Conservation (phyloP, 208 protist genomes). For the Crithidia brevicula region DNA sequence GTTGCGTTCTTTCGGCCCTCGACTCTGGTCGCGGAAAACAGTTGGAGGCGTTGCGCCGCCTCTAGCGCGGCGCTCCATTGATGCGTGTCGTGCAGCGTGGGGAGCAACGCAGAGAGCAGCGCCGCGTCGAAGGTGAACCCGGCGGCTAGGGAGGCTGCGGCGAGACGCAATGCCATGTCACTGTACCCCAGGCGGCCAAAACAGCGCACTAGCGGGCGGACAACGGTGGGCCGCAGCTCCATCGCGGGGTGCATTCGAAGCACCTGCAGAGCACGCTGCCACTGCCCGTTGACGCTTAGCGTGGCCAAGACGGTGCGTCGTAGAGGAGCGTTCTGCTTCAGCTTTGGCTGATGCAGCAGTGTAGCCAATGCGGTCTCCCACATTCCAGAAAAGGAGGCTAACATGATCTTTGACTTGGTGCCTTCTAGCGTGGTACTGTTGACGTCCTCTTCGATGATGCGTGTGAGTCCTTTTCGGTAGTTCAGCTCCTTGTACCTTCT, state of each 20-base stretch:
- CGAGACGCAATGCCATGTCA: slow-evolving; percentile 48
- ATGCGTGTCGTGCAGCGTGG: slow-evolving; percentile 46
- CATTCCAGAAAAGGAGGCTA: slow-evolving; percentile 73
- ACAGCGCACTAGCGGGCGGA: slow-evolving; percentile 68
- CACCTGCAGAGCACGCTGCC: slow-evolving; percentile 49
- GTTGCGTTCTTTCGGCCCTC: slow-evolving; percentile 32
- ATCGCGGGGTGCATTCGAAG: slow-evolving; percentile 26
- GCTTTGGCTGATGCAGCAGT: slow-evolving; percentile 34
- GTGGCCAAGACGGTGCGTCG: slow-evolving; percentile 56
- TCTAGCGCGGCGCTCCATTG: slow-evolving; percentile 62
- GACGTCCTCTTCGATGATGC: slow-evolving; percentile 85
- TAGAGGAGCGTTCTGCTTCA: slow-evolving; percentile 35
- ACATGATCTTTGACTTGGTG: slow-evolving; percentile 52
- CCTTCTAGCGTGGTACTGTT: slow-evolving; percentile 48
- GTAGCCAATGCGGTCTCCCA: slow-evolving; percentile 74
- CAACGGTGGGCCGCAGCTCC: slow-evolving; percentile 37
- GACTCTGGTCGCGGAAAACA: slow-evolving; percentile 51
- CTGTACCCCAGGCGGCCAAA: slow-evolving; percentile 45
- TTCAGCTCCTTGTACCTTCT: slow-evolving; percentile 49
- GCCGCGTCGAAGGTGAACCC: slow-evolving; percentile 48
- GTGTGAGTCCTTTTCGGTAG: slow-evolving; percentile 53
- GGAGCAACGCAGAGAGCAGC: slow-evolving; percentile 67
- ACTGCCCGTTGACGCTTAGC: slow-evolving; percentile 45
- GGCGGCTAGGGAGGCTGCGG: slow-evolving; percentile 48
- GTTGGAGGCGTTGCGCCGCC: slow-evolving; percentile 48